Percentiles rank a stretch among this genome's conserved stretches.
Evolutionary conservation across 1,284 basidiomycete genomes (phyloP).

Genomic region (Thecaphora thlaspeos): DNA sequence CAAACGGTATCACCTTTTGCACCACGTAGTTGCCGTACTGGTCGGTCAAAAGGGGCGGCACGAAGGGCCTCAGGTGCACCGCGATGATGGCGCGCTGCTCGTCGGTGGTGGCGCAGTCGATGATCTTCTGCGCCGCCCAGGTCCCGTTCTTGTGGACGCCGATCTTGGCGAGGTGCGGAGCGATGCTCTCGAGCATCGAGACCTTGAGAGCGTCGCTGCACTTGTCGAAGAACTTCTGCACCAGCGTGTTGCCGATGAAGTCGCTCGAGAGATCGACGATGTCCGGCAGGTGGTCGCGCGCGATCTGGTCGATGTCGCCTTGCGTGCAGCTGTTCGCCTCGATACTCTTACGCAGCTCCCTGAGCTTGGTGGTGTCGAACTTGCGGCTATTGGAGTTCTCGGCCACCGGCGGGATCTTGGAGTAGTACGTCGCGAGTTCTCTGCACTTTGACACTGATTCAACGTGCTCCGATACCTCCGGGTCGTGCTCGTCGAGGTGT

Average conservation of each 20-base stretch:
- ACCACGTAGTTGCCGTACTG: constrained; percentile 98
- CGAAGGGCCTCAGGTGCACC: constrained; percentile 82
- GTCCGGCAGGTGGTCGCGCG: constrained; percentile 80
- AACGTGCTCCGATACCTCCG: constrained; percentile 20
- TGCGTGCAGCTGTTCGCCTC: constrained; percentile 75
- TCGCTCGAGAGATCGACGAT: constrained; percentile 86
- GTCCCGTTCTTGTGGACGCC: constrained; percentile 99
- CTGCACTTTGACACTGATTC: constrained; percentile 67
- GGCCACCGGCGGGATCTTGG: constrained; percentile 45
- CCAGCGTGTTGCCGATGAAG: constrained; percentile 96
- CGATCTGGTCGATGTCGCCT: constrained; percentile 87
- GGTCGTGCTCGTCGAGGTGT: constrained; percentile 69
- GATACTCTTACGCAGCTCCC: constrained; percentile 87
- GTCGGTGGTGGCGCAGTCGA: constrained; percentile 78
- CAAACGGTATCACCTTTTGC: constrained; percentile 89
- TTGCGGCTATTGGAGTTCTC: constrained; percentile 56
- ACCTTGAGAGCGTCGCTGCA: constrained; percentile 75
- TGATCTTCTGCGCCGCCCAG: constrained; percentile 95
- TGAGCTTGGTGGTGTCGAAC: constrained; percentile 86
- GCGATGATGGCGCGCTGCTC: constrained; percentile 84
- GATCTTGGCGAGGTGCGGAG: constrained; percentile 92
- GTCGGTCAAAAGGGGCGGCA: constrained; percentile 89
- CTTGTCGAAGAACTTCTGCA: constrained; percentile 95
- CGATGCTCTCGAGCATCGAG: constrained; percentile 87
- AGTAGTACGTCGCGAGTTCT: constrained; percentile 61